phyloP scores from a whole-genome alignment of 257 asterid species.

The Petrea volubilis region DNA sequence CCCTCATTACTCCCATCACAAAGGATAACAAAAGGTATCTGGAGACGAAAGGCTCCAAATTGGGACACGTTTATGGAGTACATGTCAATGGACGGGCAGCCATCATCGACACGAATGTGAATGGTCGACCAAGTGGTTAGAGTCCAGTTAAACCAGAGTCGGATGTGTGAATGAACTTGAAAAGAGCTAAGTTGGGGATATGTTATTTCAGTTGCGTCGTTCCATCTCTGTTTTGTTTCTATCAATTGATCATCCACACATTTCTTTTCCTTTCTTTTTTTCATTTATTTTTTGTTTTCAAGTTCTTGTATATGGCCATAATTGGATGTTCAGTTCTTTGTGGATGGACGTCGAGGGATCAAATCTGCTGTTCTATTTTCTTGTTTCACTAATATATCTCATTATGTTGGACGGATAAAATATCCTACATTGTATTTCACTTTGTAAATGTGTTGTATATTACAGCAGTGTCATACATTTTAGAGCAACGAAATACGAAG shows the following conservation, averaged over 20 bases:
- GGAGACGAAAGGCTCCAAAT: constrained; percentile 72
- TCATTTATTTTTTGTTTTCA: neutral
- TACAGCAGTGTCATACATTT: no score
- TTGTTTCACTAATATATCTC: no score
- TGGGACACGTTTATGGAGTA: constrained; percentile 70
- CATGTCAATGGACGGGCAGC: constrained; percentile 45
- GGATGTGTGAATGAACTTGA: no score
- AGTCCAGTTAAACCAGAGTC: neutral
- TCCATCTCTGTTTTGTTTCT: neutral
- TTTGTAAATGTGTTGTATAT: no score
- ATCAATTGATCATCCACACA: neutral
- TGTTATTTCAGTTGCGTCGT: neutral
- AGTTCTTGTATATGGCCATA: neutral
- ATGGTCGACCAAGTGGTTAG: constrained; percentile 22
- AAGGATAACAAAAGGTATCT: constrained; percentile 67
- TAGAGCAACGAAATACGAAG: no score
- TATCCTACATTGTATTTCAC: no score
- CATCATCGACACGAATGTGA: constrained; percentile 31
- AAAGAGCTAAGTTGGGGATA: neutral
- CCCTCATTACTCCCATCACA: constrained; percentile 68
- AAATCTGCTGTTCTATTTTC: no score
- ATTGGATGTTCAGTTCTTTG: neutral
- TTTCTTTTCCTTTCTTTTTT: neutral
- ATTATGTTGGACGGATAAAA: no score
- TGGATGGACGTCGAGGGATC: no score